A percentile compares a stretch with the other conserved stretches of the same genome.
Evolutionary conservation across 2,329 filamentous ascomycete genomes (phyloP).

Genomic region (Rhinocladiella similis): DNA sequence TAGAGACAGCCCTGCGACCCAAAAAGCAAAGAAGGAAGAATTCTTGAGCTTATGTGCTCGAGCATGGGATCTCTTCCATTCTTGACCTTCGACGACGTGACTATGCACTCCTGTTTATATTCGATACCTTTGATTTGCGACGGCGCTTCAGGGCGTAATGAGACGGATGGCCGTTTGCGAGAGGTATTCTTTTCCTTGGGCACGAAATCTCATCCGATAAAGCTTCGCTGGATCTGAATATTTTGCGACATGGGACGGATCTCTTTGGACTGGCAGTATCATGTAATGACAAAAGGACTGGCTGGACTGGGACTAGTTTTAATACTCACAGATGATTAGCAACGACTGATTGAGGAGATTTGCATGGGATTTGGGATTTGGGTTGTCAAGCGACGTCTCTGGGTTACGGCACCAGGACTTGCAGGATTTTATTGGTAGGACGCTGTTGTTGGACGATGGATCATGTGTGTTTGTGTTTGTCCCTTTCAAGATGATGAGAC

Average conservation of each 20-base stretch:
- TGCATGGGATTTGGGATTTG: conserved; percentile 1
- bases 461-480: background rate
- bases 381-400: background rate
- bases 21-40: conserved; percentile 85
- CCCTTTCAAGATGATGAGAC: no score
- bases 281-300: conserved; percentile 24
- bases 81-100: conserved; percentile 50
- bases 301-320: conserved; percentile 26
- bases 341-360: conserved; percentile 4
- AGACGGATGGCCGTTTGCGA: conserved; percentile 1
- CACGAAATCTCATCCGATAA: background rate
- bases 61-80: conserved; percentile 97
- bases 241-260: conserved; percentile 6
- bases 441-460: background rate
- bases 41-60: conserved; percentile 83
- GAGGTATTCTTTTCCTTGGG: background rate
- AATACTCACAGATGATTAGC: conserved; percentile 12
- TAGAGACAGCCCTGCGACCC: conserved; percentile 78
- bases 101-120: conserved; percentile 9
- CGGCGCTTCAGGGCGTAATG: conserved; percentile 15
- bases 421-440: conserved; percentile 3
- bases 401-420: background rate
- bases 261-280: conserved; percentile 12
- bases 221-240: background rate
- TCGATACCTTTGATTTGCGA: background rate